A percentile compares a stretch with the other conserved stretches of the same genome.
phyloP scores from a whole-genome alignment of 345 rosid species.

The Salix viminalis region DNA sequence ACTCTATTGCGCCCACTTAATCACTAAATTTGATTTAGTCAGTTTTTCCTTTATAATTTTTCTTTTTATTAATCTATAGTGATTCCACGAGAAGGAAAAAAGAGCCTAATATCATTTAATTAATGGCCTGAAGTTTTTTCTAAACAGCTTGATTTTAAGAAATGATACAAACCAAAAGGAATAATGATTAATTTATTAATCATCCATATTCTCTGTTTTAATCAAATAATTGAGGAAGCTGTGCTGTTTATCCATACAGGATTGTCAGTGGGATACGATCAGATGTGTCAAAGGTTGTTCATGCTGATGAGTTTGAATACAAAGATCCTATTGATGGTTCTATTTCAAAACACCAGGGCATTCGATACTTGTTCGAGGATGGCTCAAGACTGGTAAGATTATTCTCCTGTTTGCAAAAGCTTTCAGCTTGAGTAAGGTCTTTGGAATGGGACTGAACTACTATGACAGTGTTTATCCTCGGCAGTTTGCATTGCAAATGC shows the following conservation, averaged over 20 bases:
- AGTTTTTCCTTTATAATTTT: too few species aligned
- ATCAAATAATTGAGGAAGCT: neutral
- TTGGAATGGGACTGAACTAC: neutral
- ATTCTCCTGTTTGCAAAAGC: neutral
- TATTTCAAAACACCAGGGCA: slow-evolving; percentile 88
- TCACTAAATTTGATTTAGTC: too few species aligned
- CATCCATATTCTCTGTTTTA: neutral
- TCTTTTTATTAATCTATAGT: too few species aligned
- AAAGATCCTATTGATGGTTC: slow-evolving; percentile 98
- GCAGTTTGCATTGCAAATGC: neutral
- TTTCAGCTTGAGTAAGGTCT: neutral
- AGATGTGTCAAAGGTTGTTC: slow-evolving; percentile 65
- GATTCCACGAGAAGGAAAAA: too few species aligned
- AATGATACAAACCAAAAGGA: neutral
- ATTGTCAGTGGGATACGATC: slow-evolving; percentile 58
- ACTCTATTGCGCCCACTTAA: too few species aligned
- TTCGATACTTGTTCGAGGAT: slow-evolving; percentile 89
- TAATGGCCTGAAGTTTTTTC: neutral
- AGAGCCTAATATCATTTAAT: too few species aligned
- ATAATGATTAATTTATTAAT: neutral
- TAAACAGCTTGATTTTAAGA: neutral
- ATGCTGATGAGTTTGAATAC: slow-evolving; percentile 95
- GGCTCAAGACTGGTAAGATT: slow-evolving; percentile 84
- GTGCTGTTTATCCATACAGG: slow-evolving; percentile 34
- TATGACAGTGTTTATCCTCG: neutral